A percentile compares a stretch with the other conserved stretches of the same genome.
Conservation (phyloP, 2,329 filamentous ascomycete species). For the Gremmenia infestans region DNA sequence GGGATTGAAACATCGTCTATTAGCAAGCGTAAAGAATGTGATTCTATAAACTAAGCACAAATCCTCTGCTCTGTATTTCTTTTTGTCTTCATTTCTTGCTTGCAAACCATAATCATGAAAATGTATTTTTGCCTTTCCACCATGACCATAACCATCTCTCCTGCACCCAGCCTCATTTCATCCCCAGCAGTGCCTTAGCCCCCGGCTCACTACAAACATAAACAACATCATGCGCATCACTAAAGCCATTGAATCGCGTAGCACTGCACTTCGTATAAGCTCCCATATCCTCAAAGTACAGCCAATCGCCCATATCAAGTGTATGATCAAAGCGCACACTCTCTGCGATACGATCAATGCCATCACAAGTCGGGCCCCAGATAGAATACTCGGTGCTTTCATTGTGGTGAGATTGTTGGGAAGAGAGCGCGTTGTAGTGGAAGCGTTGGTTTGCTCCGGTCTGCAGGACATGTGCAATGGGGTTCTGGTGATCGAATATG, state of each 20-base stretch:
- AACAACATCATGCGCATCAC: constrained; percentile 84
- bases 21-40: neutral
- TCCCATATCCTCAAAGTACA: constrained; percentile 98
- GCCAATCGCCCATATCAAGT: constrained; percentile 91
- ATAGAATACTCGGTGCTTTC: constrained; percentile 79
- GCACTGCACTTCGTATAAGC: constrained; percentile 98
- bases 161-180: constrained; percentile 8
- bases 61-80: neutral
- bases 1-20: neutral
- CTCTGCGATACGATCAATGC: constrained; percentile 89
- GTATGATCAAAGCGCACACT: constrained; percentile 71
- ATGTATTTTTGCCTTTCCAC: neutral
- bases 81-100: neutral
- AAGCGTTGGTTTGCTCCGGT: constrained; percentile 44
- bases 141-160: neutral
- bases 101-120: neutral
- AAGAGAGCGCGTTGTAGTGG: constrained; percentile 51
- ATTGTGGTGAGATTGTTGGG: constrained; percentile 37
- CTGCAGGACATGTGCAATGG: constrained; percentile 74
- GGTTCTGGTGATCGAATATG: constrained; percentile 97
- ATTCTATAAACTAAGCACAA: neutral
- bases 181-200: constrained; percentile 63
- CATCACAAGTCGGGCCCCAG: constrained; percentile 97
- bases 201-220: constrained; percentile 94
- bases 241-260: constrained; percentile 96